Evolutionary conservation across 129 eudicot species (phyloP).

Genomic region (Pulicaria dysenterica): DNA sequence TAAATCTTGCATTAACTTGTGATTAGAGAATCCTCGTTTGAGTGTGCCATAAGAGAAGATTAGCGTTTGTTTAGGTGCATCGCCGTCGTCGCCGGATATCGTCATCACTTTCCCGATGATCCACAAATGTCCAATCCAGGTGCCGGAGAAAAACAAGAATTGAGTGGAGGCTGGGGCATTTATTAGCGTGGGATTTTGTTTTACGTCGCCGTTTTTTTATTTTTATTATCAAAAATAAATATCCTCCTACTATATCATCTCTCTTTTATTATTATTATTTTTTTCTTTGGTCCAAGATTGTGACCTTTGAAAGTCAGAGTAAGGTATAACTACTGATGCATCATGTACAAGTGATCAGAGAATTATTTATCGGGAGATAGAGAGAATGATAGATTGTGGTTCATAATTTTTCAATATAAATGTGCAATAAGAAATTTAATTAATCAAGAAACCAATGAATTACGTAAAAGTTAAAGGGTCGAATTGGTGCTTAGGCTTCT

Average conservation of each 20-base stretch:
- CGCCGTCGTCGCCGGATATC: conserved; percentile 22
- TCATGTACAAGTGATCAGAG: too few species aligned
- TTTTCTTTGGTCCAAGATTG: too few species aligned
- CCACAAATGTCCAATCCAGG: not conserved
- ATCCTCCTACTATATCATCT: too few species aligned
- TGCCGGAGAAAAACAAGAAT: conserved; percentile 4
- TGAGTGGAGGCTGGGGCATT: not conserved
- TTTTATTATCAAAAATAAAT: not conserved
- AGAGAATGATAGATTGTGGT: too few species aligned
- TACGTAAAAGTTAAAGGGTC: conserved; percentile 2
- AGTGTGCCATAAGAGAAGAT: conserved; percentile 82
- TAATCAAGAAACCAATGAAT: not conserved
- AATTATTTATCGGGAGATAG: too few species aligned
- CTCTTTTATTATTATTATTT: too few species aligned
- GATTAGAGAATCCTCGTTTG: conserved; percentile 67
- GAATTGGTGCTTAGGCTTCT: not conserved
- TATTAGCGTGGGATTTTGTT: conserved; percentile 11
- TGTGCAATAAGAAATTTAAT: not conserved
- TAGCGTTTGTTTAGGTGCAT: conserved; percentile 32
- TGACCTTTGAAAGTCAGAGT: too few species aligned
- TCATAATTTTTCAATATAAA: not conserved
- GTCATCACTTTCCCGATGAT: conserved; percentile 35
- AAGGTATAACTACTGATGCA: too few species aligned
- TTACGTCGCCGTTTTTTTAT: conserved; percentile 1
- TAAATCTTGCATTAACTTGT: conserved; percentile 50